Percentiles rank a stretch among this genome's conserved stretches.
phyloP scores from a whole-genome alignment of 768 basidiomycete species.

The Pisolithus marmoratus region DNA sequence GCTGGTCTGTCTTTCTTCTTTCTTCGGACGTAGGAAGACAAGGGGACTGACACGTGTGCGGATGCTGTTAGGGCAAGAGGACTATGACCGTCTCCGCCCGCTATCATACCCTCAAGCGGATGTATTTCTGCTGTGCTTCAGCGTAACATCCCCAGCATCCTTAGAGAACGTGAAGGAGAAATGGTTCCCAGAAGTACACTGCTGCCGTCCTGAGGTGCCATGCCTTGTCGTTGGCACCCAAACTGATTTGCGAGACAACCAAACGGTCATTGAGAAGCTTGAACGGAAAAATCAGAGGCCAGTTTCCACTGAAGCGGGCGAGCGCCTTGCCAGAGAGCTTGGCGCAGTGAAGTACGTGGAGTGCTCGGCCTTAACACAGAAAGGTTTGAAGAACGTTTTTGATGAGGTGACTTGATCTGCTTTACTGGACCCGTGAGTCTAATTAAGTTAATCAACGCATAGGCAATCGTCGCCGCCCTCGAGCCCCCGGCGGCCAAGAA shows the following conservation, averaged over 20 bases:
- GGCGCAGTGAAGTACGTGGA: conserved; percentile 99
- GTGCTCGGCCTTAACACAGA: conserved; percentile 98
- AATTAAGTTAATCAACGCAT: conserved; percentile 8
- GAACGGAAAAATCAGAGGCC: conserved; percentile 92
- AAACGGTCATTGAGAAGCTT: conserved; percentile 90
- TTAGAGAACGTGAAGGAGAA: conserved; percentile 99
- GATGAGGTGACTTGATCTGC: conserved; percentile 67
- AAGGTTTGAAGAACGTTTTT: conserved; percentile 99
- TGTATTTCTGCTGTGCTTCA: conserved; percentile 99
- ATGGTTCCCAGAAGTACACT: conserved; percentile 99
- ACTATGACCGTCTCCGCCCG: conserved; percentile 98
- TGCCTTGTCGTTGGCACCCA: conserved; percentile 99
- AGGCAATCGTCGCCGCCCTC: conserved; percentile 98
- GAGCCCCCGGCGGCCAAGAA: conserved; percentile 93
- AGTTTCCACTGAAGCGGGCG: too few species aligned
- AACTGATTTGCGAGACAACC: conserved; percentile 92
- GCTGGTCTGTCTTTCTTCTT: conserved; percentile 60
- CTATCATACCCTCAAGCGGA: conserved; percentile 99
- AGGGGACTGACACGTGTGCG: conserved; percentile 3
- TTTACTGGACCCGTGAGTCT: neutral
- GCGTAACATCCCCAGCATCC: conserved; percentile 95
- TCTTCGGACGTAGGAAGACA: neutral
- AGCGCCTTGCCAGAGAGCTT: conserved; percentile 92
- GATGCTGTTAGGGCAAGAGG: conserved; percentile 79
- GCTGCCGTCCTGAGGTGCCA: conserved; percentile 98